phyloP scores from a whole-genome alignment of 148 eudicot genomes.

The Cornus florida region DNA sequence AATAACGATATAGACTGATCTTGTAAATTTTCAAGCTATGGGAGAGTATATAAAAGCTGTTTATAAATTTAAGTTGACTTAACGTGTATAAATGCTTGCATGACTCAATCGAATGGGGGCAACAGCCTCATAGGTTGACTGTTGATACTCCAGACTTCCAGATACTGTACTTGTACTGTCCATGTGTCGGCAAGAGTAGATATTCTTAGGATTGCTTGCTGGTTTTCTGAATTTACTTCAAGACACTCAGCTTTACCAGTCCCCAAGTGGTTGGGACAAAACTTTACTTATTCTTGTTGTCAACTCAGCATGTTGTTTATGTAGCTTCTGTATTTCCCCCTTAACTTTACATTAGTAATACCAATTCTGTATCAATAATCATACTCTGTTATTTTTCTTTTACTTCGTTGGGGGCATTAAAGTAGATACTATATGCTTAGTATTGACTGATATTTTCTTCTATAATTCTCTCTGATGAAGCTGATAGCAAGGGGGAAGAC shows the following conservation, averaged over 20 bases:
- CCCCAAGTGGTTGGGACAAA: too few species aligned
- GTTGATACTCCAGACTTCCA: too few species aligned
- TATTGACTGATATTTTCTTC: slow-evolving; percentile 8
- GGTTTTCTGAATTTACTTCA: not conserved
- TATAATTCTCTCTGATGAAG: slow-evolving; percentile 35
- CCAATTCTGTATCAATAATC: not conserved
- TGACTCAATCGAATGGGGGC: too few species aligned
- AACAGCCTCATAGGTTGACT: too few species aligned
- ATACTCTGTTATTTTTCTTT: not conserved
- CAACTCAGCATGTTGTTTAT: not conserved
- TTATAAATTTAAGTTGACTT: too few species aligned
- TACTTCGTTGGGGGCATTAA: not conserved
- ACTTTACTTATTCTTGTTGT: too few species aligned
- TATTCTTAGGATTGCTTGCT: not conserved
- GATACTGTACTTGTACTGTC: too few species aligned
- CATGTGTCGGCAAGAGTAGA: too few species aligned
- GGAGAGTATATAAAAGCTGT: too few species aligned
- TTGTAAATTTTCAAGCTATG: too few species aligned
- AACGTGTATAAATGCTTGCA: too few species aligned
- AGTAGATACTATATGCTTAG: not conserved
- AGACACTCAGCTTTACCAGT: not conserved
- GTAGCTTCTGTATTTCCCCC: not conserved
- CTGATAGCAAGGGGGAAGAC: slow-evolving; percentile 66
- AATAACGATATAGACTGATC: too few species aligned
- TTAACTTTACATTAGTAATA: not conserved